Percentiles rank a stretch among this genome's conserved stretches.
Conservation (phyloP, 176 grass and related monocot genomes). For the Oryza officinalis region DNA sequence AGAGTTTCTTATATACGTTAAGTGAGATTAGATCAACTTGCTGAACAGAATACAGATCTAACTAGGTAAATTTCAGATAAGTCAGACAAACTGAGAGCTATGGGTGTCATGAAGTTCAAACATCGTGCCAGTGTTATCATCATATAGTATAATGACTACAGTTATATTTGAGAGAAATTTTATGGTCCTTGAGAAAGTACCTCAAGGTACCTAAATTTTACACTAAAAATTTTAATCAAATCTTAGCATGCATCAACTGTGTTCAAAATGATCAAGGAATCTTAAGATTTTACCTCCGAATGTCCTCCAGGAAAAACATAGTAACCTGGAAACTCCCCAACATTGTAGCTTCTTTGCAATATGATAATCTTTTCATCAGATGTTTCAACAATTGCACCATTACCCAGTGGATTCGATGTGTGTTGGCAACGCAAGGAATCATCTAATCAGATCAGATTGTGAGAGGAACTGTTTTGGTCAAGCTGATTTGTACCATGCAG, state of each 20-base stretch:
- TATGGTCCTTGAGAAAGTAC: too few species aligned
- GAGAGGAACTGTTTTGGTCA: slow-evolving; percentile 33
- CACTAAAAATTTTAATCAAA: too few species aligned
- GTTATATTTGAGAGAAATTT: too few species aligned
- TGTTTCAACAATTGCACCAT: slow-evolving; percentile 91
- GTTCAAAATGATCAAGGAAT: too few species aligned
- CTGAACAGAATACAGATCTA: not conserved
- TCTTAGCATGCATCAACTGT: too few species aligned
- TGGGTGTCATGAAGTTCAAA: too few species aligned
- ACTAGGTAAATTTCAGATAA: too few species aligned
- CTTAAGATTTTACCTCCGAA: slow-evolving; percentile 78
- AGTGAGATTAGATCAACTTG: not conserved
- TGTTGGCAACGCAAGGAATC: slow-evolving; percentile 72
- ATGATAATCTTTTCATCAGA: slow-evolving; percentile 80
- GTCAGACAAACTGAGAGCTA: too few species aligned
- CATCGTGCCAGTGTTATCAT: too few species aligned
- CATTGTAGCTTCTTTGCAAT: slow-evolving; percentile 89
- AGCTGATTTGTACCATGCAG: not conserved
- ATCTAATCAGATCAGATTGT: slow-evolving; percentile 47
- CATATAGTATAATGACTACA: too few species aligned
- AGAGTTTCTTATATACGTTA: not conserved
- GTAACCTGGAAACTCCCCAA: slow-evolving; percentile 84
- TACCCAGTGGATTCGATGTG: slow-evolving; percentile 78
- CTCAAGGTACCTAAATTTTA: too few species aligned
- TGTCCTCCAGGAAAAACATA: slow-evolving; percentile 97